Conservation (phyloP, 2,329 filamentous ascomycete genomes). For the Apiospora arundinis region DNA sequence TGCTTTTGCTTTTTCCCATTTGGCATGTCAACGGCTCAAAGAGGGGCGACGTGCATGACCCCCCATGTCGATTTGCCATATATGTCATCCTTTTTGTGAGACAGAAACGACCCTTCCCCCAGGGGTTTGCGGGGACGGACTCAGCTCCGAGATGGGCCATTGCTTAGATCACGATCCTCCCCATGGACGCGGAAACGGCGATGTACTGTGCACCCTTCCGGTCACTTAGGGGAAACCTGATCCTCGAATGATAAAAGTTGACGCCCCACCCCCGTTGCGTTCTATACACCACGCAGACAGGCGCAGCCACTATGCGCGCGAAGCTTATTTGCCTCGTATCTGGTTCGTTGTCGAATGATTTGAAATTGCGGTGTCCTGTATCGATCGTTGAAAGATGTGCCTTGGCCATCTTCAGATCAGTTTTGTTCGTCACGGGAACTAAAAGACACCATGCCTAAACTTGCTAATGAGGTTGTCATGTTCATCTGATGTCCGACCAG, state of each 20-base stretch:
- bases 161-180: background rate
- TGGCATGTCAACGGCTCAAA: background rate
- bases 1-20: background rate
- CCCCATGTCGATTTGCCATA: background rate
- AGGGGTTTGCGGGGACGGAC: background rate
- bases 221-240: background rate
- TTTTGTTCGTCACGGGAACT: background rate
- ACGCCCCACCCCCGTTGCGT: background rate
- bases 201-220: background rate
- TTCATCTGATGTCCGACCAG: background rate
- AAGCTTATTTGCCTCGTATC: slow-evolving; percentile 3
- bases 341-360: background rate
- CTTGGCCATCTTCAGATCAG: background rate
- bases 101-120: background rate
- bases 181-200: background rate
- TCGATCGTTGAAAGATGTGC: background rate
- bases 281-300: background rate
- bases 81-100: background rate
- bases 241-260: background rate
- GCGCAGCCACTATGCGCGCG: background rate
- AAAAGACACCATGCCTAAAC: background rate
- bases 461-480: background rate
- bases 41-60: background rate
- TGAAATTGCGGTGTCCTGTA: background rate
- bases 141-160: background rate